These are phyloP conservation scores for Phytopythium oedochilum DNA, from an alignment of 352 stramenopile species.

Conservation along the genomic window DNA sequence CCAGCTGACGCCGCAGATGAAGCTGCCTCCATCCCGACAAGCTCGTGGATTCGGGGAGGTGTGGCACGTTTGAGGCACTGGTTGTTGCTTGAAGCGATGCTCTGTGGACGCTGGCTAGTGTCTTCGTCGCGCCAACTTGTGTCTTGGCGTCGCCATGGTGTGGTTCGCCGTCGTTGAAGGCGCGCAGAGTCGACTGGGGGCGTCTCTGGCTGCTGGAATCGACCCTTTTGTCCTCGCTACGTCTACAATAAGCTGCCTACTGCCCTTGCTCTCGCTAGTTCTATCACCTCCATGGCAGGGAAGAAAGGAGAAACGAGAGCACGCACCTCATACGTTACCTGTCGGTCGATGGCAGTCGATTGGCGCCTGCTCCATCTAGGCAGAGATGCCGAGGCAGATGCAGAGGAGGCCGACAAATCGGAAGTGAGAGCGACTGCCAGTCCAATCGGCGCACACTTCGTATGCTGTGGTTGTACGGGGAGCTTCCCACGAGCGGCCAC, in stretches of 20 bases:
- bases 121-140: not conserved
- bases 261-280: not conserved
- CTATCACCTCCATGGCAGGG: not conserved
- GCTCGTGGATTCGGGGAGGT: too few species aligned
- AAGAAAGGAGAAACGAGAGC: not conserved
- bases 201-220: too few species aligned
- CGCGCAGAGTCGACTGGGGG: too few species aligned
- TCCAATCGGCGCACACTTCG: too few species aligned
- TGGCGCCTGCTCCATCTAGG: not conserved
- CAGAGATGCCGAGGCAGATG: not conserved
- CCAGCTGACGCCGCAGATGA: too few species aligned
- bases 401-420: not conserved
- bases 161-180: too few species aligned
- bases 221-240: too few species aligned
- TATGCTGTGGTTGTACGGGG: not conserved
- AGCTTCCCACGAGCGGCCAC: too few species aligned
- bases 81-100: not conserved
- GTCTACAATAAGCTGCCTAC: not conserved
- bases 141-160: not conserved
- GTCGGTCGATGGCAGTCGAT: too few species aligned
- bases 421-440: not conserved
- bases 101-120: not conserved
- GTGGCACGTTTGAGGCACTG: too few species aligned
- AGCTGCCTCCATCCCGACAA: too few species aligned
- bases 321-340: slow-evolving; percentile 4